phyloP scores from a whole-genome alignment of 352 stramenopile genomes.

The Globisporangium acanthophoron region DNA sequence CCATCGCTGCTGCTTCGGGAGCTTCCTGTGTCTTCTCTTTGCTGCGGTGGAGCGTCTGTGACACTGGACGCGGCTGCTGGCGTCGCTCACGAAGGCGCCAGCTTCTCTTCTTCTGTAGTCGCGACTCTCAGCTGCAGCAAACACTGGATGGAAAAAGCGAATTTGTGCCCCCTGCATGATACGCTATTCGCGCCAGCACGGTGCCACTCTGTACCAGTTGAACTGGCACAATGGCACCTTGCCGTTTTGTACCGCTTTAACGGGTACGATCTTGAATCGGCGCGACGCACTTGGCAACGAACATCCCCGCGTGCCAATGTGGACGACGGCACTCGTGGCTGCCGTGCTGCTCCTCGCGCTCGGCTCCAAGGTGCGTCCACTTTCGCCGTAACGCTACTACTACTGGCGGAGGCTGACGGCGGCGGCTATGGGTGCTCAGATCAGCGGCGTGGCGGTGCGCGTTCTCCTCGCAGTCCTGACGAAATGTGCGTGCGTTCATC shows the following conservation, averaged over 20 bases:
- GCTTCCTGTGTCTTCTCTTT: neutral
- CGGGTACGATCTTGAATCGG: conserved; percentile 5
- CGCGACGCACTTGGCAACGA: neutral
- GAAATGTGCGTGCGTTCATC: conserved; percentile 5
- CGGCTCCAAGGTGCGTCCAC: conserved; percentile 6
- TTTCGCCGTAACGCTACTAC: neutral
- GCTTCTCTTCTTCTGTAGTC: neutral
- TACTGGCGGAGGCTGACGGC: neutral
- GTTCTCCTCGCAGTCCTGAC: conserved; percentile 3
- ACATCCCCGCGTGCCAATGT: neutral
- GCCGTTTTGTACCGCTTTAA: no score
- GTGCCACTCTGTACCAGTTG: neutral
- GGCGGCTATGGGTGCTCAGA: neutral
- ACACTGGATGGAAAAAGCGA: neutral
- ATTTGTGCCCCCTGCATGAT: conserved; percentile 1
- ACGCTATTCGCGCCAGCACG: neutral
- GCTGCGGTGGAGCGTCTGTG: no score
- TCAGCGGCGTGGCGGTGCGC: conserved; percentile 1
- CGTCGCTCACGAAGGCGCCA: neutral
- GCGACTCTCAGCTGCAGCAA: neutral
- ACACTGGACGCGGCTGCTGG: no score
- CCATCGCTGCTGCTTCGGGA: neutral
- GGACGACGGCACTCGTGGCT: neutral
- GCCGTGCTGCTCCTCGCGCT: conserved; percentile 5
- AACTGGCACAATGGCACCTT: neutral